These are phyloP conservation scores for Fusarium redolens DNA, from an alignment of 2,329 filamentous ascomycete species.

Conservation along the genomic window DNA sequence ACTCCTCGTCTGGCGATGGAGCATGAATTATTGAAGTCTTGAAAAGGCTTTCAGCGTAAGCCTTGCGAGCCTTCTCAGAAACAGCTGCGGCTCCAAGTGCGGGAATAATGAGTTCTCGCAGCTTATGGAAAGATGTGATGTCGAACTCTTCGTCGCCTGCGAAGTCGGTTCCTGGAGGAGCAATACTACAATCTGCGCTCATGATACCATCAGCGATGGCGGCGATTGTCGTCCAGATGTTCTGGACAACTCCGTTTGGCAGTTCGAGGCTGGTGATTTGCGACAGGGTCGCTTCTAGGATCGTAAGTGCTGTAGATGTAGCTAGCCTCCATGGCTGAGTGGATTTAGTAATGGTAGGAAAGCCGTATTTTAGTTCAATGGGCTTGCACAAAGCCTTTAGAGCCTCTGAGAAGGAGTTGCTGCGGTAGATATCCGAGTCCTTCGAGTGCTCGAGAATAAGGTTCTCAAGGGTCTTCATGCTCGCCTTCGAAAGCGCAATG, in stretches of 20 bases:
- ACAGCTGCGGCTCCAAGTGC: conserved; percentile 74
- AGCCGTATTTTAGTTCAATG: conserved; percentile 84
- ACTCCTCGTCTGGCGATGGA: conserved; percentile 65
- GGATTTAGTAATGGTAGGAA: conserved; percentile 76
- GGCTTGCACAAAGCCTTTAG: conserved; percentile 76
- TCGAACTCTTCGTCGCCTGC: conserved; percentile 83
- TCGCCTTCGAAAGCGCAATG: conserved; percentile 86
- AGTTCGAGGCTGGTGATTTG: conserved; percentile 64
- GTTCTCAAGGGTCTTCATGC: conserved; percentile 76
- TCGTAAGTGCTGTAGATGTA: conserved; percentile 74
- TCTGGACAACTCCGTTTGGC: conserved; percentile 59
- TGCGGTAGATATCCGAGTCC: conserved; percentile 75
- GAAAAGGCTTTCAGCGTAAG: conserved; percentile 83
- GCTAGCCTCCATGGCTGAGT: conserved; percentile 83
- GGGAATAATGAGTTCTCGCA: conserved; percentile 80
- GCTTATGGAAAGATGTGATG: conserved; percentile 75
- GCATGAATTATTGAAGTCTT: conserved; percentile 83
- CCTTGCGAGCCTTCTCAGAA: conserved; percentile 72
- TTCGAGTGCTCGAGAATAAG: conserved; percentile 69
- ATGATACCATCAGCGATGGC: conserved; percentile 76
- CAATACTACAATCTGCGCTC: conserved; percentile 67
- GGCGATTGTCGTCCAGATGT: conserved; percentile 78
- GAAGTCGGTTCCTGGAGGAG: conserved; percentile 61
- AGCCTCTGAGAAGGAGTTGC: conserved; percentile 72
- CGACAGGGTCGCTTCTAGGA: conserved; percentile 74